A percentile compares a stretch with the other conserved stretches of the same genome.
Conservation (phyloP, 352 stramenopile genomes). For the Globisporangium uncinulatum region DNA sequence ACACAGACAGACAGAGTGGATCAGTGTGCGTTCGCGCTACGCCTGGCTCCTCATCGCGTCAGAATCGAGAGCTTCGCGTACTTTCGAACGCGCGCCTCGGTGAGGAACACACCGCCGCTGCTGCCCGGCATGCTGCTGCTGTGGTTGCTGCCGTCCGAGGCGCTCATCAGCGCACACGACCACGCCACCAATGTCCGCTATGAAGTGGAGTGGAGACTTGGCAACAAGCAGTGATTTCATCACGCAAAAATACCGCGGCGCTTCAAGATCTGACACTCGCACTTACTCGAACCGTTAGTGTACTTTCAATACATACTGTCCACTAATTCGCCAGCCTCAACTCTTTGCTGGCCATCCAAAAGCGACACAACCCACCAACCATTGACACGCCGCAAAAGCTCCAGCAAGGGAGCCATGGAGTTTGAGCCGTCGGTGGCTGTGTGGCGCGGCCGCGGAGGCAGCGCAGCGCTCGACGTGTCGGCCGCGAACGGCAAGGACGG, state of each 20-base stretch:
- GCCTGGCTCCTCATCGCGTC: no score
- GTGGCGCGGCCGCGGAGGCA: constrained; percentile 53
- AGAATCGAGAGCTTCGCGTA: background rate
- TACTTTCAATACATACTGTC: no score
- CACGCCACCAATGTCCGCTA: background rate
- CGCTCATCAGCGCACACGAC: constrained; percentile 3
- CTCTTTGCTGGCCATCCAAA: no score
- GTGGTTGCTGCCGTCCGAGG: constrained; percentile 11
- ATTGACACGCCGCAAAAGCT: no score
- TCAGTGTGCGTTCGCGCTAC: no score
- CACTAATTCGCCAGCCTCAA: no score
- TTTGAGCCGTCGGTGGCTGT: constrained; percentile 60
- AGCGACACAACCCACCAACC: no score
- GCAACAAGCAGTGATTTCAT: no score
- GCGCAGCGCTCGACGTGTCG: constrained; percentile 37
- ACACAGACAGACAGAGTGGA: no score
- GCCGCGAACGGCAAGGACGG: constrained; percentile 35
- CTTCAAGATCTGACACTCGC: no score
- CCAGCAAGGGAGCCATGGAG: constrained; percentile 48
- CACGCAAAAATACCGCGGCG: no score
- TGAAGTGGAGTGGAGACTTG: background rate
- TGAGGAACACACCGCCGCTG: constrained; percentile 64
- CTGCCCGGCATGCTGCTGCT: constrained; percentile 37
- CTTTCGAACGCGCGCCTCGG: constrained; percentile 50
- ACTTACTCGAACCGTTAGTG: no score